Base-by-base conservation (phyloP, 2,329 filamentous ascomycete genomes). In the Aspergillus intermedius region DNA sequence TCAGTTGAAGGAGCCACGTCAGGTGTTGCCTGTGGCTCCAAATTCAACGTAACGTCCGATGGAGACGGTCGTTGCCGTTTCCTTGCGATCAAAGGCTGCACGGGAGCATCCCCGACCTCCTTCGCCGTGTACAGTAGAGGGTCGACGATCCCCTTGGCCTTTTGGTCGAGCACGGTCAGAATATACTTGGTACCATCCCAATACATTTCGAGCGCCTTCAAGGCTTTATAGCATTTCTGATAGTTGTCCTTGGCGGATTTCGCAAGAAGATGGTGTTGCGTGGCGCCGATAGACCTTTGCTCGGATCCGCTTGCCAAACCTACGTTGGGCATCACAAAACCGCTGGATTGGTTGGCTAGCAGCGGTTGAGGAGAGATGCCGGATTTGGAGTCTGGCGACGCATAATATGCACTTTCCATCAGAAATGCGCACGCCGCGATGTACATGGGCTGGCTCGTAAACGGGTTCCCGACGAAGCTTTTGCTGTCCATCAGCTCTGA, bases 131-230 rank as follows among this genome's bases (percentile, higher is more conserved):
- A 83, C 8, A 83, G 63, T 12, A 82, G 64, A 2, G 80, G 89
- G 60, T 95, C 88, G 68, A 85, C 87, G 34, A 91, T 88, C 1
- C 89, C 89, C 64, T 91, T 89, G 12, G 88, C 83, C 64, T 93
- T 93, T 58, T 94, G 89, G 58, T 94, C 88, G 9, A 95, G 73
- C 0, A 89, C 88, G 0, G 87, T 91, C 34, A 95, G 71, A 35
- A 95, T 94, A 63, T 95, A 95, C 49, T 87, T 85, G 22, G 88
- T 85, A 6, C 89, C 89, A 32, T 86, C 86, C 89, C 89, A 95
- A 62, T 93, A 93, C 0, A 79, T 78, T 56, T 93, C 82, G n/a
- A 94, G 74, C 42, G 88, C 83, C 57, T 91, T 83, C 9, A 95
- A 69, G 0, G 88, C 88, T 61, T 89, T 88, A 65, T 93, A 91